Percentiles rank a stretch among this genome's conserved stretches.
Conservation (phyloP, 2,329 filamentous ascomycete genomes). For the Nectriaceae sp. region DNA sequence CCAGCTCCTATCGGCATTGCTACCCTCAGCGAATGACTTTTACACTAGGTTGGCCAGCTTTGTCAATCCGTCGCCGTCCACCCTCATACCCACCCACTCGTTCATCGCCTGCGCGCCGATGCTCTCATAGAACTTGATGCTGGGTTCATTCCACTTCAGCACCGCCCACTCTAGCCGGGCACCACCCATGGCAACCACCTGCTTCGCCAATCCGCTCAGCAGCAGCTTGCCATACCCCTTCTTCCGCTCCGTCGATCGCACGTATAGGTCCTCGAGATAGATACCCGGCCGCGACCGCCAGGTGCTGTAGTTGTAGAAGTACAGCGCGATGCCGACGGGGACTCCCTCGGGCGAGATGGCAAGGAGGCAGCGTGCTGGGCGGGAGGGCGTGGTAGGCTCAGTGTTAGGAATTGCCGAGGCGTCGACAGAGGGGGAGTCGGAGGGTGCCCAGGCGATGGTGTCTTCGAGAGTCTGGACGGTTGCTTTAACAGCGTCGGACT, state of each 20-base stretch:
- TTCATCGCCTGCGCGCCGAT: constrained; percentile 67
- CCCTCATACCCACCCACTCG: constrained; percentile 76
- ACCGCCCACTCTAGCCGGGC: constrained; percentile 87
- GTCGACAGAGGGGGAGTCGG: constrained; percentile 46
- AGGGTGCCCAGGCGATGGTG: constrained; percentile 77
- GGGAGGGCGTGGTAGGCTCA: constrained; percentile 54
- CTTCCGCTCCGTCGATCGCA: constrained; percentile 68
- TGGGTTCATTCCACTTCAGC: constrained; percentile 89
- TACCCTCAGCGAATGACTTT: background rate
- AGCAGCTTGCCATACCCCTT: constrained; percentile 79
- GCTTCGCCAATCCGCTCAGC: constrained; percentile 74
- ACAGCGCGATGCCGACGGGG: constrained; percentile 77
- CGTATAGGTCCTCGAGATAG: constrained; percentile 92
- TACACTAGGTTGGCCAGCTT: constrained; percentile 55
- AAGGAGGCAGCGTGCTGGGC: constrained; percentile 77
- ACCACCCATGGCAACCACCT: constrained; percentile 72
- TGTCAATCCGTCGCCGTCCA: constrained; percentile 65
- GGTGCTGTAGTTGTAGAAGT: constrained; percentile 95
- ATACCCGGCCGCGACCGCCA: constrained; percentile 88
- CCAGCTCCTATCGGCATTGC: background rate
- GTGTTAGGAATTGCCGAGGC: constrained; percentile 41
- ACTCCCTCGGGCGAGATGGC: constrained; percentile 53
- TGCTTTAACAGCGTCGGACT: constrained; percentile 71
- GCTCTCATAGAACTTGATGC: constrained; percentile 81
- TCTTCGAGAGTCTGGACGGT: constrained; percentile 71